Conservation (phyloP, 192 early-diverging fungal genomes). For the Chytriomyces sp. region DNA sequence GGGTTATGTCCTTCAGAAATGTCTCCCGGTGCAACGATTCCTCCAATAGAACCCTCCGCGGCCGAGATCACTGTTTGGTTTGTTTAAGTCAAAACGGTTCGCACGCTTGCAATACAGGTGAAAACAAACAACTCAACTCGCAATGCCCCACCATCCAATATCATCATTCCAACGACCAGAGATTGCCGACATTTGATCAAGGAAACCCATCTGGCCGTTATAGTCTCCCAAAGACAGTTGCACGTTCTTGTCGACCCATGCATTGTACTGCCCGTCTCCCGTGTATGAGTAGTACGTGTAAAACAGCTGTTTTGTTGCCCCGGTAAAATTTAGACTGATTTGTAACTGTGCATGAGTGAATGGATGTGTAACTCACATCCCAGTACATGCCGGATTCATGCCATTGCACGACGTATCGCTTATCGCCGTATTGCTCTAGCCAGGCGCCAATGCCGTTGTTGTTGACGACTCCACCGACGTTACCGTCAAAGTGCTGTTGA, state of each 20-base stretch:
- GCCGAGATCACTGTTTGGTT: slow-evolving; percentile 28
- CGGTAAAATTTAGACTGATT: background rate
- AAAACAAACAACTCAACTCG: background rate
- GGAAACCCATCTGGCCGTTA: slow-evolving; percentile 20
- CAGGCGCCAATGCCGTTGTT: background rate
- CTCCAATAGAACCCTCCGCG: slow-evolving; percentile 13
- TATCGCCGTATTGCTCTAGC: background rate
- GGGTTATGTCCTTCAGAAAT: background rate
- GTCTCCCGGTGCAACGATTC: slow-evolving; percentile 22
- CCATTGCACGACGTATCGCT: slow-evolving; percentile 5
- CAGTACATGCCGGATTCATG: slow-evolving; percentile 23
- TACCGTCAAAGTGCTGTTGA: background rate
- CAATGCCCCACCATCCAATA: slow-evolving; percentile 56
- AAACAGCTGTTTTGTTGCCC: slow-evolving; percentile 5
- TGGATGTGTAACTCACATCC: slow-evolving; percentile 1
- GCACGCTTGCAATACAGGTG: slow-evolving; percentile 33
- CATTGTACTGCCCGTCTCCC: slow-evolving; percentile 27
- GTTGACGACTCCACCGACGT: slow-evolving; percentile 2
- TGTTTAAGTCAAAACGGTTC: background rate
- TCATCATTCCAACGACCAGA: slow-evolving; percentile 45
- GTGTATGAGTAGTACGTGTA: slow-evolving; percentile 22
- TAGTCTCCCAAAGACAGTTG: slow-evolving; percentile 21
- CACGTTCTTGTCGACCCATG: slow-evolving; percentile 20
- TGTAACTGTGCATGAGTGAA: background rate
- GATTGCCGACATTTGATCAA: slow-evolving; percentile 20